Percentiles rank a stretch among this genome's conserved stretches.
phyloP scores from a whole-genome alignment of 177 flowering plant genomes.

The Telopea speciosissima region DNA sequence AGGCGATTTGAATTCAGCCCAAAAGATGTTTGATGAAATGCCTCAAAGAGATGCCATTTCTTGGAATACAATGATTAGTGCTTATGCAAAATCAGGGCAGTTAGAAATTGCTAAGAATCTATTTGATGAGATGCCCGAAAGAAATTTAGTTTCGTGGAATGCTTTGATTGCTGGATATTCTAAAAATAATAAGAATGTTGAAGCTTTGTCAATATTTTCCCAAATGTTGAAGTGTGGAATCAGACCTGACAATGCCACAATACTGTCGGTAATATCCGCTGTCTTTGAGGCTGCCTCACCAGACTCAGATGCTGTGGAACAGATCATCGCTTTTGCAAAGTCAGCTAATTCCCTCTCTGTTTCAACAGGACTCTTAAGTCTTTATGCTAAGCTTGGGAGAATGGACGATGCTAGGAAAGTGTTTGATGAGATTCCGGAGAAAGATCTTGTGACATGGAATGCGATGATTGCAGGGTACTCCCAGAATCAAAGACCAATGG shows the following conservation, averaged over 20 bases:
- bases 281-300: constrained; percentile 7
- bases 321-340: constrained; percentile 10
- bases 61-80: constrained; percentile 27
- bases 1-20: constrained; percentile 15
- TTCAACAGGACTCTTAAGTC: constrained; percentile 15
- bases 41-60: constrained; percentile 21
- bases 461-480: constrained; percentile 24
- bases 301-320: constrained; percentile 6
- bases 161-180: constrained; percentile 19
- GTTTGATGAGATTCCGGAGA: constrained; percentile 20
- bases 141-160: constrained; percentile 25
- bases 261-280: constrained; percentile 17
- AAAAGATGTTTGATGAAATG: constrained; percentile 19
- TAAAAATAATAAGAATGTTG: constrained; percentile 14
- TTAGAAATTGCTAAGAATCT: constrained; percentile 14
- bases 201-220: constrained; percentile 17
- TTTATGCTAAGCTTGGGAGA: constrained; percentile 23
- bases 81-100: constrained; percentile 22
- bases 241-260: constrained; percentile 18
- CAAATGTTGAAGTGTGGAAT: constrained; percentile 18
- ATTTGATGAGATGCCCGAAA: constrained; percentile 19
- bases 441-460: constrained; percentile 21
- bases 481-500: constrained; percentile 20
- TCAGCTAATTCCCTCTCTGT: constrained; percentile 18
- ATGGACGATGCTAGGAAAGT: constrained; percentile 16